Evolutionary conservation across 805 yeast genomes (phyloP).

Genomic region (Priceomyces medius): DNA sequence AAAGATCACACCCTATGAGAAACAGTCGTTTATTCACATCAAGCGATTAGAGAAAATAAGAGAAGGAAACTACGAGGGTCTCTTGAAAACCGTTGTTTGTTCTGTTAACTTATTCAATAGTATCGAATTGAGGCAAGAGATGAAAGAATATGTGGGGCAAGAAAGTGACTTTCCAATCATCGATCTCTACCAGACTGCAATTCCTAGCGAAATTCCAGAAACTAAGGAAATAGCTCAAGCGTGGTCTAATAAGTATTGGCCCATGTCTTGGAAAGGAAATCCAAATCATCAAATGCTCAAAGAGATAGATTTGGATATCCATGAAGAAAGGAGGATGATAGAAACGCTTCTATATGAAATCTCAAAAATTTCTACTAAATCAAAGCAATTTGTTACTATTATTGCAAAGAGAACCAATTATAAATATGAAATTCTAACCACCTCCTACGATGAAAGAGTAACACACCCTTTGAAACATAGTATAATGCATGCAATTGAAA

Average conservation of each 20-base stretch:
- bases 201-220: conserved; percentile 66
- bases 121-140: conserved; percentile 23
- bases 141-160: conserved; percentile 9
- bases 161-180: conserved; percentile 9
- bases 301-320: conserved; percentile 51
- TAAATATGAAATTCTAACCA: conserved; percentile 32
- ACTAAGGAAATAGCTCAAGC: conserved; percentile 61
- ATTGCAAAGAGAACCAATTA: conserved; percentile 59
- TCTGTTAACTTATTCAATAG: conserved; percentile 31
- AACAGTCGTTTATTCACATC: conserved; percentile 37
- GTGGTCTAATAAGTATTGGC: conserved; percentile 81
- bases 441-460: conserved; percentile 37
- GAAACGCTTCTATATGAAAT: conserved; percentile 11
- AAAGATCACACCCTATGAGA: conserved; percentile 26
- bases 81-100: conserved; percentile 47
- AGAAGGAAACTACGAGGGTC: not conserved
- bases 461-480: conserved; percentile 67
- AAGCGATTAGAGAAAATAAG: conserved; percentile 52
- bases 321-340: conserved; percentile 32
- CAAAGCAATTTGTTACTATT: conserved; percentile 53
- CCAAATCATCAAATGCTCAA: conserved; percentile 71
- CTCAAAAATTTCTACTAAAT: conserved; percentile 5
- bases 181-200: conserved; percentile 21
- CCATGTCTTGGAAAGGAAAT: conserved; percentile 90
- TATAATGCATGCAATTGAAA: conserved; percentile 66